phyloP scores from a whole-genome alignment of 2,329 filamentous ascomycete genomes.

The Cercospora citrullina region DNA sequence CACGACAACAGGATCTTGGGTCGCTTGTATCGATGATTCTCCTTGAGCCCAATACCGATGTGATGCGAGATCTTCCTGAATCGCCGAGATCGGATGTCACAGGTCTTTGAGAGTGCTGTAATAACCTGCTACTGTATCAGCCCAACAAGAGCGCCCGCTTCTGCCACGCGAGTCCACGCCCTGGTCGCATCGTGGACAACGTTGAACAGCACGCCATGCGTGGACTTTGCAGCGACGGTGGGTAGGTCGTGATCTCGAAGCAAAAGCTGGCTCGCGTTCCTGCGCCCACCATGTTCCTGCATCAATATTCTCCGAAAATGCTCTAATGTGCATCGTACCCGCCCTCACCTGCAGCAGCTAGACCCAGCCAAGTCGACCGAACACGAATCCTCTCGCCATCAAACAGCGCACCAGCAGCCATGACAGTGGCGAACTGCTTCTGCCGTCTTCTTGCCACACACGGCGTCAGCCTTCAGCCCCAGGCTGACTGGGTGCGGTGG shows the following conservation, averaged over 20 bases:
- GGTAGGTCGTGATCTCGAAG: neutral
- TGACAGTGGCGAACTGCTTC: neutral
- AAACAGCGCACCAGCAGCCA: neutral
- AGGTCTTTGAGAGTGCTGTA: neutral
- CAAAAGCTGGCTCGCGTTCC: neutral
- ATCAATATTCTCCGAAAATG: conserved; percentile 2
- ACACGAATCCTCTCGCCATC: neutral
- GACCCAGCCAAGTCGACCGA: neutral
- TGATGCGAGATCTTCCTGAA: neutral
- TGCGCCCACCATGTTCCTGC: neutral
- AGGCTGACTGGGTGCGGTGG: neutral
- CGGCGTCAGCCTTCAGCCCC: neutral
- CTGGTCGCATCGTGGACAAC: neutral
- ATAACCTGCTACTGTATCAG: neutral
- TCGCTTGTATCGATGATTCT: no score
- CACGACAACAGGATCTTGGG: no score
- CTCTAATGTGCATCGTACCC: neutral
- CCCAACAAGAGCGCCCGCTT: neutral
- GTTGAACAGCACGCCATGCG: neutral
- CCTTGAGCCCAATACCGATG: no score
- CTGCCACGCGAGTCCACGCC: neutral
- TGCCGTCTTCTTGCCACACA: neutral
- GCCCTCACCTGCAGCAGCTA: neutral
- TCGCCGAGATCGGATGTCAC: neutral
- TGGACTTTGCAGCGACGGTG: neutral